These are phyloP conservation scores for Cladosporium sp. DNA, from an alignment of 2,329 filamentous ascomycete species.

Conservation along the genomic window DNA sequence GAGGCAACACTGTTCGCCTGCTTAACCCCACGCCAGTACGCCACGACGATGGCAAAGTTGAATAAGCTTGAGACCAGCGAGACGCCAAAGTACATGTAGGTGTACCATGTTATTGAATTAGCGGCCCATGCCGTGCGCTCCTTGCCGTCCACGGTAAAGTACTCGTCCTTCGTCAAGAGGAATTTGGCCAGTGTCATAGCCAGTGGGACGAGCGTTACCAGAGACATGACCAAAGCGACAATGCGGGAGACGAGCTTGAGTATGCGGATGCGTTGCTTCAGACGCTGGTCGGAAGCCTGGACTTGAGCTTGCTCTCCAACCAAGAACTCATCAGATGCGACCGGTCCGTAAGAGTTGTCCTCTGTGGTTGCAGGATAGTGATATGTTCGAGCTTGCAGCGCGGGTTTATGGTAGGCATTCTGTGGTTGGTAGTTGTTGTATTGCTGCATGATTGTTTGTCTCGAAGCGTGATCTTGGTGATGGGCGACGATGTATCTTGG, in stretches of 20 bases:
- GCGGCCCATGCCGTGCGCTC: conserved; percentile 37
- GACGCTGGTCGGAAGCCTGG: conserved; percentile 14
- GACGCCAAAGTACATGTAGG: conserved; percentile 37
- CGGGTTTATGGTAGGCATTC: conserved; percentile 5
- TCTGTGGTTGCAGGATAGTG: not conserved
- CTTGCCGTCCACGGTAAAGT: conserved; percentile 20
- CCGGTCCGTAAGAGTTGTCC: conserved; percentile 3
- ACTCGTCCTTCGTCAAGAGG: conserved; percentile 31
- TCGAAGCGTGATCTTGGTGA: too few relatives aligned
- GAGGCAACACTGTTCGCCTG: conserved; percentile 32
- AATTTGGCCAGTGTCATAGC: conserved; percentile 37
- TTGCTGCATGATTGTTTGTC: not conserved
- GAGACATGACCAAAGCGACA: conserved; percentile 31
- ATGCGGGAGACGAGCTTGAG: conserved; percentile 35
- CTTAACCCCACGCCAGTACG: conserved; percentile 30
- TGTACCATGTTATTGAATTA: conserved; percentile 36
- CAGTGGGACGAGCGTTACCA: conserved; percentile 34
- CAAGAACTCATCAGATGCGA: not conserved
- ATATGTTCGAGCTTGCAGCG: not conserved
- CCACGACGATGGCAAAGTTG: conserved; percentile 33
- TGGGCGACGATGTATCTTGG: too few relatives aligned
- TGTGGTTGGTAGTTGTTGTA: not conserved
- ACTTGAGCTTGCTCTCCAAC: not conserved
- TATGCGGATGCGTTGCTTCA: conserved; percentile 37
- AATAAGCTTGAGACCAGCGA: conserved; percentile 30